phyloP scores from a whole-genome alignment of 1,139 yeast genomes.

The Geotrichum citri-aurantii region DNA sequence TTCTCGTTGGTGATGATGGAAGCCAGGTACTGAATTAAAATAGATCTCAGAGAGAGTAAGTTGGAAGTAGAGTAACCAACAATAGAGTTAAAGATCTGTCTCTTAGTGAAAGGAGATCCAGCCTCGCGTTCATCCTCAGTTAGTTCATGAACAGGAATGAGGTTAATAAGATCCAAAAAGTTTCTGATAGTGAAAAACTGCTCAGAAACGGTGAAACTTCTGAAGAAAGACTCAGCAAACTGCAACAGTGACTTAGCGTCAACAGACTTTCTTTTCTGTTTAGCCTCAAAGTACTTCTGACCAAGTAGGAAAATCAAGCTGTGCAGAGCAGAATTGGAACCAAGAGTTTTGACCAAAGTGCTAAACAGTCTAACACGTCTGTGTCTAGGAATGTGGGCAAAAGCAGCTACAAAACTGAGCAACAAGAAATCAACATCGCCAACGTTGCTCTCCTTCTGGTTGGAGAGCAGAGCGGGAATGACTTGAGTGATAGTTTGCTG shows the following conservation, averaged over 20 bases:
- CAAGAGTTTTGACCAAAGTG: constrained; percentile 70
- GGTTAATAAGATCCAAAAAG: constrained; percentile 40
- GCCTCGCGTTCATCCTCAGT: constrained; percentile 34
- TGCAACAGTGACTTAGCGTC: constrained; percentile 66
- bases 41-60: constrained; percentile 46
- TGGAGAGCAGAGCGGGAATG: constrained; percentile 78
- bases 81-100: constrained; percentile 62
- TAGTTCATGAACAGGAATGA: constrained; percentile 27
- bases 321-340: constrained; percentile 59
- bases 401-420: constrained; percentile 86
- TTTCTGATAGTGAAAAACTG: constrained; percentile 58
- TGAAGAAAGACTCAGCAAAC: constrained; percentile 63
- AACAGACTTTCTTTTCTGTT: constrained; percentile 50
- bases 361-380: constrained; percentile 83
- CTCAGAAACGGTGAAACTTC: constrained; percentile 59
- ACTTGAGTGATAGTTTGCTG: constrained; percentile 88
- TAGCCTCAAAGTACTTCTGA: constrained; percentile 59
- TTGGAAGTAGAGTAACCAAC: constrained; percentile 46
- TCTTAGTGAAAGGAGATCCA: constrained; percentile 38
- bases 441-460: constrained; percentile 46
- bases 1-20: constrained; percentile 29
- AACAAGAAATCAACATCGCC: constrained; percentile 79
- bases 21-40: constrained; percentile 44
- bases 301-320: constrained; percentile 73
- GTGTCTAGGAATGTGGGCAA: constrained; percentile 93